Conservation (phyloP, 2,329 filamentous ascomycete species). For the Epichloe brachyelytri region DNA sequence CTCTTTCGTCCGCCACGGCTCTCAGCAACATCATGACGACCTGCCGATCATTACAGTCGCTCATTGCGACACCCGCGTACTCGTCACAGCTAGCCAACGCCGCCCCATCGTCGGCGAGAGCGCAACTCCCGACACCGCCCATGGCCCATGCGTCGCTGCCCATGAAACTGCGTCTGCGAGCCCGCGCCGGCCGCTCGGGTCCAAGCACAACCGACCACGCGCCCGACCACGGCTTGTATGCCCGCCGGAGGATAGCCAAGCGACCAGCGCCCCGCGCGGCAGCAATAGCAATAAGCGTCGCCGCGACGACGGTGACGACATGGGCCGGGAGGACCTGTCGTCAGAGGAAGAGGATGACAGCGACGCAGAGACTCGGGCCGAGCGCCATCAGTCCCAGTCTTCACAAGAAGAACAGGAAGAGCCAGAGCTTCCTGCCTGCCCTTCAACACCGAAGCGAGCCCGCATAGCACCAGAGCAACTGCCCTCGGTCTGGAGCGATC, state of each 20-base stretch:
- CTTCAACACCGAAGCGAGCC: constrained; percentile 45
- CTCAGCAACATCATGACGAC: constrained; percentile 44
- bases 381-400: constrained; percentile 3
- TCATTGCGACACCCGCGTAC: constrained; percentile 31
- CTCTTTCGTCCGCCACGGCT: constrained; percentile 30
- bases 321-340: constrained; percentile 25
- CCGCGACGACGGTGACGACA: constrained; percentile 33
- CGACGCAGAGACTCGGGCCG: constrained; percentile 22
- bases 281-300: constrained; percentile 42
- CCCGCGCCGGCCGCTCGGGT: constrained; percentile 21
- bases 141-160: constrained; percentile 36
- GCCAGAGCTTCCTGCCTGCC: constrained; percentile 10
- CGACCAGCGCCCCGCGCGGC: constrained; percentile 33
- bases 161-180: constrained; percentile 42
- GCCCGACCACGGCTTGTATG: constrained; percentile 18
- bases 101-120: constrained; percentile 14
- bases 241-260: constrained; percentile 39
- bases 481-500: constrained; percentile 45
- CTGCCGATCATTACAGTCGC: constrained; percentile 48
- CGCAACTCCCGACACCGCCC: constrained; percentile 42
- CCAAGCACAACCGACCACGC: constrained; percentile 13
- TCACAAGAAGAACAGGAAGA: not conserved
- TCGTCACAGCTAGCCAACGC: constrained; percentile 13
- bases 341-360: constrained; percentile 19
- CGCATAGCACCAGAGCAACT: constrained; percentile 48